Evolutionary conservation across 73 alveolate genomes (phyloP), one percentile per base, ranked within the genome.

Genomic region (Urostyla sp.): DNA sequence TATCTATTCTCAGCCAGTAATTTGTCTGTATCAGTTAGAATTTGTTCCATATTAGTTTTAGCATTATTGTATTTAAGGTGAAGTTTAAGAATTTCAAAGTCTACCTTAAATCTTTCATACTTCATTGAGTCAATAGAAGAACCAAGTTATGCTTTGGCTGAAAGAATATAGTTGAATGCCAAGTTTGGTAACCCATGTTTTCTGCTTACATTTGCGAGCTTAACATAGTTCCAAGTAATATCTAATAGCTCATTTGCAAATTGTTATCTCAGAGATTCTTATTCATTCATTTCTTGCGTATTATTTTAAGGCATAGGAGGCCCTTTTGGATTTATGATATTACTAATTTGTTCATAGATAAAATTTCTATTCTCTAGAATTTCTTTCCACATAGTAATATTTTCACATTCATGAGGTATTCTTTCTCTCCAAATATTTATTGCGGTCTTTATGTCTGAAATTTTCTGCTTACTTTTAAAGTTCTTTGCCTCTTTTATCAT

Each of bases 371-470:
- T 80, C 56, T 80, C 90, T 6, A 80, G 60, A 0, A 80, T 56
- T 32, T 80, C 90, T 26, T 80, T 80, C 90, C 90, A 80, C 76
- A 80, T 59, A 24, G 35, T 8, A 28, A 80, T 43, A 15, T 45
- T 74, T 43, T 80, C 90, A 35, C 90, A 66, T 27, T 34, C 36
- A 18, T 37, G 10, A 3, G 90, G 90, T 7, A 80, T 27, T 50
- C 90, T 80, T 55, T 80, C 90, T 26, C 90, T 44, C 90, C 90
- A 80, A 0, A 80, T 67, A 43, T 80, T 80, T 20, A 80, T 67
- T 24, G 54, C 84, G 20, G 90, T 27, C 60, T 72, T 63, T 43
- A 80, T 20, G 43, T 80, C 90, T 2, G 36, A 59, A n/a, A 56
- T 27, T 13, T 43, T 55, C 13, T 44, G 56, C n/a, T 49, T 48